Percentiles rank a stretch among this genome's conserved stretches.
Evolutionary conservation across 225 moss, liverwort and hornwort genomes (phyloP).

Genomic region (Straminergon stramineum): DNA sequence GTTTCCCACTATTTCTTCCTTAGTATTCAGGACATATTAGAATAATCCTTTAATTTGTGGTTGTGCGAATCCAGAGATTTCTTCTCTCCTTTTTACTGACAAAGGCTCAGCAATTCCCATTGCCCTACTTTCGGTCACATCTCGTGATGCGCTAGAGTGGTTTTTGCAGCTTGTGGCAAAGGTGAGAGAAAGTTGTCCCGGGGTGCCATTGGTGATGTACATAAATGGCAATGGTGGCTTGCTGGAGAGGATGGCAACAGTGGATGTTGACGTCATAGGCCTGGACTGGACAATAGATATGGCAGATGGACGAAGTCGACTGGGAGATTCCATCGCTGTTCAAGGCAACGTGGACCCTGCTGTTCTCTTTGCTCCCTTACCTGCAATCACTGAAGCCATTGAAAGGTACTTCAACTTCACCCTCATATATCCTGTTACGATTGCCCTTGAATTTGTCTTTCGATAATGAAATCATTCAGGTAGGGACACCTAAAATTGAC

Average conservation of each 20-base stretch:
- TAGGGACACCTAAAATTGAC: neutral
- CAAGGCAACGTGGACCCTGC: constrained; percentile 68
- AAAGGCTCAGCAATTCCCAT: neutral
- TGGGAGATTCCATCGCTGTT: constrained; percentile 43
- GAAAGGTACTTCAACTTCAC: constrained; percentile 15
- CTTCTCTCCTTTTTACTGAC: neutral
- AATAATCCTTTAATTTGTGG: neutral
- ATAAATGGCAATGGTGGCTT: constrained; percentile 60
- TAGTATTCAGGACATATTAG: neutral
- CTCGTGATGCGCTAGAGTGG: neutral
- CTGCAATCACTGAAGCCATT: constrained; percentile 49
- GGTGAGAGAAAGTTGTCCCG: constrained; percentile 40
- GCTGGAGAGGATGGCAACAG: constrained; percentile 50
- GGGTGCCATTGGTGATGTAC: constrained; percentile 56
- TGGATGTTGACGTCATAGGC: constrained; percentile 56
- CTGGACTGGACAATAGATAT: constrained; percentile 68
- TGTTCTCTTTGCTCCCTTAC: constrained; percentile 47
- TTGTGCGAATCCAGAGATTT: neutral
- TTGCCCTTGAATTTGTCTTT: neutral
- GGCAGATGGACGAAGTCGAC: constrained; percentile 54
- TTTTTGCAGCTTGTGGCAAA: constrained; percentile 41
- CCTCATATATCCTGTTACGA: neutral
- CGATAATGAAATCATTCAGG: neutral
- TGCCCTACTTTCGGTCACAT: neutral
- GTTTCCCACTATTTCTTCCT: neutral